Percentiles rank a stretch among this genome's conserved stretches.
These are phyloP conservation scores for Niebla homalea DNA, from an alignment of 495 filamentous ascomycete species.

Conservation along the genomic window DNA sequence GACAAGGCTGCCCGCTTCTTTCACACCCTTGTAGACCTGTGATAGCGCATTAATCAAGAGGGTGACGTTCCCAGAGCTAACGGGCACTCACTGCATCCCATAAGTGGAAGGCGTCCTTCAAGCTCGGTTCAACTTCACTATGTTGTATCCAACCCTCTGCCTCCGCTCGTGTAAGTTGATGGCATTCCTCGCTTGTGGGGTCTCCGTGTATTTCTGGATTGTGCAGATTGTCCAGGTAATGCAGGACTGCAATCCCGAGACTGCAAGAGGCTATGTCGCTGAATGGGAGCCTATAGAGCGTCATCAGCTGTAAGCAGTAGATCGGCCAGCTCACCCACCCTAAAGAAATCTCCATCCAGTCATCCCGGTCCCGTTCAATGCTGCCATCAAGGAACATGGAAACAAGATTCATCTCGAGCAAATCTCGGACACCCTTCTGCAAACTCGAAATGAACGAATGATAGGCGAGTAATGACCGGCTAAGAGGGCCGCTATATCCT, in stretches of 20 bases:
- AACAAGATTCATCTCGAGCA: slow-evolving; percentile 68
- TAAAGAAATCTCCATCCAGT: slow-evolving; percentile 57
- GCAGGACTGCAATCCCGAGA: slow-evolving; percentile 81
- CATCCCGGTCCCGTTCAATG: slow-evolving; percentile 53
- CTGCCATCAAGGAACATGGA: slow-evolving; percentile 69
- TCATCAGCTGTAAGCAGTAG: slow-evolving; percentile 20
- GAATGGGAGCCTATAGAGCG: slow-evolving; percentile 59
- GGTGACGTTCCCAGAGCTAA: neutral
- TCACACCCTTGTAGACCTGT: slow-evolving; percentile 52
- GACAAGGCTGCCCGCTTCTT: slow-evolving; percentile 50
- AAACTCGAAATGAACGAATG: slow-evolving; percentile 71
- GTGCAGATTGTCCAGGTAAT: slow-evolving; percentile 61
- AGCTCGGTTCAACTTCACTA: slow-evolving; percentile 59
- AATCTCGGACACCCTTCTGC: slow-evolving; percentile 61
- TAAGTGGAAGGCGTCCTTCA: slow-evolving; percentile 67
- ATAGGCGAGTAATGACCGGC: slow-evolving; percentile 76
- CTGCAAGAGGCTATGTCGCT: slow-evolving; percentile 69
- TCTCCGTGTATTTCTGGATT: slow-evolving; percentile 46
- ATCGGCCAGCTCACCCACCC: slow-evolving; percentile 38
- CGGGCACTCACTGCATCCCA: slow-evolving; percentile 57
- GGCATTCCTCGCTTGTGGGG: slow-evolving; percentile 44
- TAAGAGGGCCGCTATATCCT: slow-evolving; percentile 90
- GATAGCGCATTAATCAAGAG: neutral
- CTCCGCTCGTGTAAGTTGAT: slow-evolving; percentile 46
- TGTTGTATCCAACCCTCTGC: slow-evolving; percentile 65